These are phyloP conservation scores for Intubia oerlemansii DNA, from an alignment of 2,329 filamentous ascomycete species.

Conservation along the genomic window DNA sequence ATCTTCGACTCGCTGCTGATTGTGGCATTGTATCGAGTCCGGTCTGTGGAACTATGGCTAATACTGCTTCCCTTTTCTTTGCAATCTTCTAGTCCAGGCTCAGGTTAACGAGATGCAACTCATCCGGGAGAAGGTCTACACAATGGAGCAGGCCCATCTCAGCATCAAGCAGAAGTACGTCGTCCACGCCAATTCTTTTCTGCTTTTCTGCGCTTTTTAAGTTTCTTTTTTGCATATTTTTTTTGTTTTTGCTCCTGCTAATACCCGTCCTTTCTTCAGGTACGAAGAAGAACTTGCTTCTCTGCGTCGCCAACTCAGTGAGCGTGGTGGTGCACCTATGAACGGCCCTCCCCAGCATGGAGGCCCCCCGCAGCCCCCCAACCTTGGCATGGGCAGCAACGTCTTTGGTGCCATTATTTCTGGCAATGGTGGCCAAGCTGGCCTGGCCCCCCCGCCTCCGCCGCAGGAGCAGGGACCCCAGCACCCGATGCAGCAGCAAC, in stretches of 20 bases:
- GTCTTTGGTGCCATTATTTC: constrained; percentile 94
- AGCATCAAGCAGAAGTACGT: constrained; percentile 77
- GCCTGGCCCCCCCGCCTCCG: constrained; percentile 60
- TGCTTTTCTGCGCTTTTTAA: no score
- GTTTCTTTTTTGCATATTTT: no score
- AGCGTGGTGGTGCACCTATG: constrained; percentile 45
- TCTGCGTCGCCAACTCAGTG: constrained; percentile 71
- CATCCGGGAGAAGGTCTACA: constrained; percentile 80
- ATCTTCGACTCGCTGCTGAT: no score
- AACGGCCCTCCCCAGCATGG: constrained; percentile 52
- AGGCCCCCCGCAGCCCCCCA: constrained; percentile 67
- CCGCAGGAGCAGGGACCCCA: constrained; percentile 35
- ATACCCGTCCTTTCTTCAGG: constrained; percentile 25
- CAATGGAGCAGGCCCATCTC: constrained; percentile 77
- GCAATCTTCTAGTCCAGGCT: no score
- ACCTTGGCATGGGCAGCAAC: constrained; percentile 77
- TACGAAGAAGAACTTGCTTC: constrained; percentile 83
- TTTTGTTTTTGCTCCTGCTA: constrained; percentile 1
- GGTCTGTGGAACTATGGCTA: no score
- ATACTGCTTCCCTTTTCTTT: no score
- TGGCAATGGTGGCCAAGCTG: constrained; percentile 61
- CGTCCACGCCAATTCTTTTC: neutral
- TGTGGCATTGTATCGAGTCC: no score
- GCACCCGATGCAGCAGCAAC: constrained; percentile 51
- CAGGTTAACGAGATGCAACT: constrained; percentile 93